These are phyloP conservation scores for Aspergillus ostianus DNA, from an alignment of 495 filamentous ascomycete genomes.

Conservation along the genomic window DNA sequence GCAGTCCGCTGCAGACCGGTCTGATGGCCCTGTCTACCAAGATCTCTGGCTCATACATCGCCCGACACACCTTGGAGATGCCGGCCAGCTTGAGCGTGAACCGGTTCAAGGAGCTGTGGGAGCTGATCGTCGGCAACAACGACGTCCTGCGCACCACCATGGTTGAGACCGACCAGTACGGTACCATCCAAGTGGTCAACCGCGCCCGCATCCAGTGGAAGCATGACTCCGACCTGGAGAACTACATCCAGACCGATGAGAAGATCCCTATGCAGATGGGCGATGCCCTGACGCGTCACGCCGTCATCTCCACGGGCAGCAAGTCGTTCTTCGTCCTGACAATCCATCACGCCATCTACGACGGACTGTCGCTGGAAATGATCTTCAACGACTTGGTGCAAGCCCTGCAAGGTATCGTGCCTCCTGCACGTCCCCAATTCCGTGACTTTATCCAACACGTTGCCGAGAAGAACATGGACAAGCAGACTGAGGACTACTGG, in stretches of 20 bases:
- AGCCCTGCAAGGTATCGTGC: conserved; percentile 9
- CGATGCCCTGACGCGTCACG: conserved; percentile 42
- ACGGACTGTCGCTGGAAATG: conserved; percentile 23
- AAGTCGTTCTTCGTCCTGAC: conserved; percentile 16
- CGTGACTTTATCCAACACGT: conserved; percentile 26
- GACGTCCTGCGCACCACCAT: conserved; percentile 52
- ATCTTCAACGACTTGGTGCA: conserved; percentile 19
- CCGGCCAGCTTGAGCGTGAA: conserved; percentile 15
- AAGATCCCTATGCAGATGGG: conserved; percentile 42
- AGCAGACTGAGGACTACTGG: conserved; percentile 27
- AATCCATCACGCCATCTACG: conserved; percentile 25
- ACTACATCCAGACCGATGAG: conserved; percentile 40
- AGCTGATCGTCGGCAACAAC: conserved; percentile 30
- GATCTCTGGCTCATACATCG: conserved; percentile 46
- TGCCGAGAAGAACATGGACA: conserved; percentile 7
- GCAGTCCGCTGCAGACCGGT: conserved; percentile 23
- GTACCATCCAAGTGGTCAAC: conserved; percentile 49
- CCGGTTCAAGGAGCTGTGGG: conserved; percentile 40
- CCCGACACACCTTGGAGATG: conserved; percentile 25
- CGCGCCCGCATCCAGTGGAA: conserved; percentile 12
- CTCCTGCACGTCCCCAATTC: conserved; percentile 16
- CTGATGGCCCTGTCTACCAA: conserved; percentile 17
- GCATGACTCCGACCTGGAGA: conserved; percentile 26
- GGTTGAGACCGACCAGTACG: conserved; percentile 31
- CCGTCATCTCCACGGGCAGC: conserved; percentile 23